Conservation (phyloP, 441 rosid species). For the Populus tomentosa region DNA sequence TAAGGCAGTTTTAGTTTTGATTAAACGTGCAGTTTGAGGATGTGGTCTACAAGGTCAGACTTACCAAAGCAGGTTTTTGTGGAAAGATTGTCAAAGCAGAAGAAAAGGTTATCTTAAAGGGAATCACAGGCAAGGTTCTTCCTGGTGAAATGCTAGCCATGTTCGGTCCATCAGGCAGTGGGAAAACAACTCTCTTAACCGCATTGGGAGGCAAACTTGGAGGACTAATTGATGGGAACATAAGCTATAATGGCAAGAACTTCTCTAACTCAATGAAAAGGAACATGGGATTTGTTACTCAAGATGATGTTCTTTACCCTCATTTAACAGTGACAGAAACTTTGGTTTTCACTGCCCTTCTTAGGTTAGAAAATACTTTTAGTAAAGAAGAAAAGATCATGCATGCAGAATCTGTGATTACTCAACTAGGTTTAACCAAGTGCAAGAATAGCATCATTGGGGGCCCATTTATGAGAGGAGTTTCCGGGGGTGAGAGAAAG, state of each 20-base stretch:
- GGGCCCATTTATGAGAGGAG: slow-evolving; percentile 22
- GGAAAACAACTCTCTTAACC: slow-evolving; percentile 53
- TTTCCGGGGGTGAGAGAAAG: slow-evolving; percentile 40
- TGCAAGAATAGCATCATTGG: slow-evolving; percentile 32
- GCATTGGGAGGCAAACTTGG: slow-evolving; percentile 48
- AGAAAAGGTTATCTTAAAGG: slow-evolving; percentile 45
- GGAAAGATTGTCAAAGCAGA: slow-evolving; percentile 23
- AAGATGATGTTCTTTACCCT: slow-evolving; percentile 50
- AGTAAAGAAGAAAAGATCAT: slow-evolving; percentile 20
- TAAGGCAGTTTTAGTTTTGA: neutral
- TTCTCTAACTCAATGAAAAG: slow-evolving; percentile 38
- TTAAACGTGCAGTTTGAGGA: slow-evolving; percentile 48
- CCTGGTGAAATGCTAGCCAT: slow-evolving; percentile 65
- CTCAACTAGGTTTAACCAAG: slow-evolving; percentile 23
- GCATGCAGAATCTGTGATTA: slow-evolving; percentile 24
- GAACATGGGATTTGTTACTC: slow-evolving; percentile 53
- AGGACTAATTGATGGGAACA: slow-evolving; percentile 36
- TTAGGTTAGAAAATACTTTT: slow-evolving; percentile 37
- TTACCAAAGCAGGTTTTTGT: slow-evolving; percentile 13
- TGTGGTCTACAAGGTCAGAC: slow-evolving; percentile 37
- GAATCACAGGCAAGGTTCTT: slow-evolving; percentile 43
- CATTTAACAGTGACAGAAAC: slow-evolving; percentile 54
- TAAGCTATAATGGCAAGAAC: slow-evolving; percentile 42
- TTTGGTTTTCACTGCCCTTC: slow-evolving; percentile 45
- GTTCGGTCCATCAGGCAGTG: slow-evolving; percentile 68